A percentile compares a stretch with the other conserved stretches of the same genome.
Conservation (phyloP, 2,329 filamentous ascomycete genomes). For the Thelonectria discophora region DNA sequence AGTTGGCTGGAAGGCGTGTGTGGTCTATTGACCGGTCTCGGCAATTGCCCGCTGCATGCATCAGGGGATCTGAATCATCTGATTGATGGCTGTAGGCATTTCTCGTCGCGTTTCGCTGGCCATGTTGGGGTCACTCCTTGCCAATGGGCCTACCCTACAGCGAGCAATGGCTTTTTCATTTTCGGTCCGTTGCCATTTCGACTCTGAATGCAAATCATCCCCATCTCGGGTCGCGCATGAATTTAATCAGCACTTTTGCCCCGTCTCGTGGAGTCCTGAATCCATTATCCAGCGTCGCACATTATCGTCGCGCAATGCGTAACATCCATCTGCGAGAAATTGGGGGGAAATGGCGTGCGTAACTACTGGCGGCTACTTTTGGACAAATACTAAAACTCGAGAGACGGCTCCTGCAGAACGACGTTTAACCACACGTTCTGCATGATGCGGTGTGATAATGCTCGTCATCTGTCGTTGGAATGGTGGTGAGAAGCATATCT, state of each 20-base stretch:
- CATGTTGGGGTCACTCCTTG: too few relatives aligned
- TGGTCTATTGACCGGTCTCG: background rate
- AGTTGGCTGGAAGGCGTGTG: background rate
- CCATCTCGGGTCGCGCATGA: too few relatives aligned
- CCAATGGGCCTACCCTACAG: background rate
- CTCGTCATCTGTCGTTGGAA: background rate
- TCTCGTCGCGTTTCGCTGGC: background rate
- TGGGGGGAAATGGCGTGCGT: too few relatives aligned
- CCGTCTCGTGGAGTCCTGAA: too few relatives aligned
- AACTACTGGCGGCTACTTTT: too few relatives aligned
- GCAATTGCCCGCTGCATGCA: background rate
- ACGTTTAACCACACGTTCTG: background rate
- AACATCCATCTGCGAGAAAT: too few relatives aligned
- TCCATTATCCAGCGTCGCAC: too few relatives aligned
- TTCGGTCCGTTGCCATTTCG: background rate
- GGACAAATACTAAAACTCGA: too few relatives aligned
- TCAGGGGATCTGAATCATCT: background rate
- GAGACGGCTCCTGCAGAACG: background rate
- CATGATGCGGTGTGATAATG: slow-evolving; percentile 3
- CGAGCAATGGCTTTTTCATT: background rate
- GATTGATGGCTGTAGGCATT: background rate
- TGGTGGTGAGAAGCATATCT: background rate
- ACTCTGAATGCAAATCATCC: background rate
- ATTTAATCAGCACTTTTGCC: too few relatives aligned
- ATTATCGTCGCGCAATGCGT: too few relatives aligned